Evolutionary conservation across 1,284 basidiomycete genomes (phyloP), one percentile per base, ranked within the genome.

Genomic region (Vanrija sp.): DNA sequence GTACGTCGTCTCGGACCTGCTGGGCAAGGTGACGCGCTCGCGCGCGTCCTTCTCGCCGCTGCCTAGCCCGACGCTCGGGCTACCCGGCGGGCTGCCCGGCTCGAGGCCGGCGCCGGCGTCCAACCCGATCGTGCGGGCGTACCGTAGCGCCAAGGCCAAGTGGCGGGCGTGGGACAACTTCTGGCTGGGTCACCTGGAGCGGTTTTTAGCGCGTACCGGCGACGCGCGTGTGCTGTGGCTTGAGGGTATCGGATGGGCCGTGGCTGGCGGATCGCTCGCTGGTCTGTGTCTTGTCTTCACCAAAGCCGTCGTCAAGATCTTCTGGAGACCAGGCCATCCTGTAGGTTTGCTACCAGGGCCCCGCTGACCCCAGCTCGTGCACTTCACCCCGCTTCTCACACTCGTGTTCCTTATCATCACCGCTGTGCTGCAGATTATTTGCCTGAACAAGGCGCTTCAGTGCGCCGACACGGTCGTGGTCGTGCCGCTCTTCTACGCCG

Each of bases 231-330:
- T 96, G 46, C 85, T 86, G 5, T 95, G 91, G 88, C 86, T 89
- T 15, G 81, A 93, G 46, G 93, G 92, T 6, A 89, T 96, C 49
- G 87, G 86, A 0, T 97, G 92, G 92, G 88, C 90, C 2, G 91
- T 90, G 55, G 86, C 85, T 52, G 92, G 92, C 28, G 93, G 93
- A 7, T 86, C 89, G 34, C 79, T 97, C 29, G 91, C 91, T 1
- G 93, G 93, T 3, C 86, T 86, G 43, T 88, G 85, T 75, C 80
- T 97, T 48, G 89, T 97, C 2, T 94, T 96, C 68, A 91, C 93
- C 1, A 95, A 95, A 74, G 89, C 88, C 34, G 83, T 83, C 7
- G 69, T 72, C 49, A 66, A 72, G 61, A 59, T 67, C 49, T 58
- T 71, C 34, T 57, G 60, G 48, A 55, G 69, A 15, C 66, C 71